Percentiles rank a stretch among this genome's conserved stretches.
These are phyloP conservation scores for Fusarium concolor DNA, from an alignment of 2,329 filamentous ascomycete species.

Conservation along the genomic window DNA sequence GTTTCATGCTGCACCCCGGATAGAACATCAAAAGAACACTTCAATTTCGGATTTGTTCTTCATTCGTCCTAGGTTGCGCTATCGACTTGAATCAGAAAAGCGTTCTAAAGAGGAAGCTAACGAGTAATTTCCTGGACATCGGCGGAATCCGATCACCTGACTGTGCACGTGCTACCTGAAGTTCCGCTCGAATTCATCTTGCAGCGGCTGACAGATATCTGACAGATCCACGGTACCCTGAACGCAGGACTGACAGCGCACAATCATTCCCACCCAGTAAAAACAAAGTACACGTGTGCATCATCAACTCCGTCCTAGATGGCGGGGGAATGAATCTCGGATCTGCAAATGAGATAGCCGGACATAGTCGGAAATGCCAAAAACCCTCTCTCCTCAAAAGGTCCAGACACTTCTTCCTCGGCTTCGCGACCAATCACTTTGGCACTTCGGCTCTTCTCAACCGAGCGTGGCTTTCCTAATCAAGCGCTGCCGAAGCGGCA, in stretches of 20 bases:
- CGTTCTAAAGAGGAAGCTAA: neutral
- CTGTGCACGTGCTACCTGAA: neutral
- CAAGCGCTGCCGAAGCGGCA: constrained; percentile 19
- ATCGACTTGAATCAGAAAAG: neutral
- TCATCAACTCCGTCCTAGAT: neutral
- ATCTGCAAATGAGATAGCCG: constrained; percentile 33
- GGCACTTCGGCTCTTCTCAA: constrained; percentile 12
- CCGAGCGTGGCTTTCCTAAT: constrained; percentile 15
- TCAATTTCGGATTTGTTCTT: neutral
- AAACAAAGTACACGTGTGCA: neutral
- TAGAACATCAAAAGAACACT: neutral
- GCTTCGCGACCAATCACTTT: constrained; percentile 7
- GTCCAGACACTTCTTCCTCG: neutral
- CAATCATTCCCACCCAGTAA: constrained; percentile 3
- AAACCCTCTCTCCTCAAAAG: neutral
- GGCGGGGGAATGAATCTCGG: constrained; percentile 21
- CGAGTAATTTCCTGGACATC: neutral
- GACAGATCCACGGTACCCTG: neutral
- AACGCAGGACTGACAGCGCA: neutral
- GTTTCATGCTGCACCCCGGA: too few relatives aligned
- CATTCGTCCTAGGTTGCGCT: neutral
- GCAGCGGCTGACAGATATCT: neutral
- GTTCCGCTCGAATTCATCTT: neutral
- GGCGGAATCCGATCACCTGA: neutral
- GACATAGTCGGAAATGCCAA: constrained; percentile 18